phyloP scores from a whole-genome alignment of 192 early-diverging fungal genomes.

The Dissophora ornata region DNA sequence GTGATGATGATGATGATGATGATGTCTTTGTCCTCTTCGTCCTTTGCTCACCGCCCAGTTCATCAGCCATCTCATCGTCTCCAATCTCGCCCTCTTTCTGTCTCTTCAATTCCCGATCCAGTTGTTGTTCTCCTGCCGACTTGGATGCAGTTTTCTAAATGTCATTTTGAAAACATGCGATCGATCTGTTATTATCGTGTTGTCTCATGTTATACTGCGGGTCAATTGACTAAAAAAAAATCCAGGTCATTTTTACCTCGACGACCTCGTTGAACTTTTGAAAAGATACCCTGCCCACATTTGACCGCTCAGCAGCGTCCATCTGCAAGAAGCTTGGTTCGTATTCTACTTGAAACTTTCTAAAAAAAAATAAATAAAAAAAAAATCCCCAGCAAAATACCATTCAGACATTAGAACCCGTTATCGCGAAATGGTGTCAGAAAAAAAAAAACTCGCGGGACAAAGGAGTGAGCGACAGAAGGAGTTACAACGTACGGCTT shows the following conservation, averaged over 20 bases:
- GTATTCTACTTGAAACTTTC: constrained; percentile 53
- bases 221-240: too few relatives aligned
- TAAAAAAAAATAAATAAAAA: too few relatives aligned
- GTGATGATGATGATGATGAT: background rate
- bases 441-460: too few relatives aligned
- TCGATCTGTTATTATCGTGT: too few relatives aligned
- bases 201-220: too few relatives aligned
- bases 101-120: constrained; percentile 48
- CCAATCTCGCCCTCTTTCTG: constrained; percentile 27
- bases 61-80: constrained; percentile 43
- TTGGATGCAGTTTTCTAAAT: constrained; percentile 38
- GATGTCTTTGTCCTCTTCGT: constrained; percentile 39
- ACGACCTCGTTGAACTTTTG: constrained; percentile 45
- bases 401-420: too few relatives aligned
- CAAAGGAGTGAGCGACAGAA: too few relatives aligned
- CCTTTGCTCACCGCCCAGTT: constrained; percentile 14
- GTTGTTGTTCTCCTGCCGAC: constrained; percentile 26
- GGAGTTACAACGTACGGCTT: too few relatives aligned
- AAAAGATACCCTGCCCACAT: constrained; percentile 37
- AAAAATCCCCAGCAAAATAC: background rate
- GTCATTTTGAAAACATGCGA: too few relatives aligned
- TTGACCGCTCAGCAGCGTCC: constrained; percentile 29
- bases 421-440: too few relatives aligned
- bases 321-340: constrained; percentile 55
- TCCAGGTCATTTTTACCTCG: constrained; percentile 38